Evolutionary conservation across 495 filamentous ascomycete species (phyloP), one percentile per base, ranked within the genome.

Genomic region (Usnea hakonensis): DNA sequence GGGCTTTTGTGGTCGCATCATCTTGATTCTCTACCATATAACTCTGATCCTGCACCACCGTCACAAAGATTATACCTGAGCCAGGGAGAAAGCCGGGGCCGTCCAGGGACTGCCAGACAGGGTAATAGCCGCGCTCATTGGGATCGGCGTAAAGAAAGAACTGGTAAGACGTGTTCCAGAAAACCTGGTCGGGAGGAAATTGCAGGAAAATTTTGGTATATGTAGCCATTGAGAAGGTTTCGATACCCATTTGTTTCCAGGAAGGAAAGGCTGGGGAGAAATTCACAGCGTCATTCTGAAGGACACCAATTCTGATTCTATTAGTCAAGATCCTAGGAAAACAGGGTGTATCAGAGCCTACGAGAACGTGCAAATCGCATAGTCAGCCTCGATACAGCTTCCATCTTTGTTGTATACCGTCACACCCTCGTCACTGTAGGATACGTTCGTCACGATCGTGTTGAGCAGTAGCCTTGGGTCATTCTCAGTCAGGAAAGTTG

Each of bases 181-280:
- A 91, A 8, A 83, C 82, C 40, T 85, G 73, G 61, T 82, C 78
- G n/a, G 69, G 64, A 38, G 70, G 70, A 71, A 90, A 91, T 60
- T 88, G 87, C 16, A 90, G 71, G 77, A 90, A 90, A 64, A 90
- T 85, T 68, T 90, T 90, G 60, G 86, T 90, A 75, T 90, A 91
- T 1, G 85, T 90, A 30, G 83, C 87, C 82, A 91, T 88, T 62
- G 79, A 77, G 71, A 88, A 88, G 48, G 80, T 82, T 8, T 82
- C 78, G 65, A 90, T 86, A 10, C 83, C 83, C 28, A 78, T 78
- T 14, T 78, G 75, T 67, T 91, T 90, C 87, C 86, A 89, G 13
- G 72, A 69, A 1, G 88, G 88, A 0, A 90, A 76, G 4, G 72
- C 67, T 0, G 88, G 88, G 14, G 71, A 67, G 69, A 90, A 91